phyloP scores from a whole-genome alignment of 2,329 filamentous ascomycete genomes.

The Pestalotiopsis sp. region DNA sequence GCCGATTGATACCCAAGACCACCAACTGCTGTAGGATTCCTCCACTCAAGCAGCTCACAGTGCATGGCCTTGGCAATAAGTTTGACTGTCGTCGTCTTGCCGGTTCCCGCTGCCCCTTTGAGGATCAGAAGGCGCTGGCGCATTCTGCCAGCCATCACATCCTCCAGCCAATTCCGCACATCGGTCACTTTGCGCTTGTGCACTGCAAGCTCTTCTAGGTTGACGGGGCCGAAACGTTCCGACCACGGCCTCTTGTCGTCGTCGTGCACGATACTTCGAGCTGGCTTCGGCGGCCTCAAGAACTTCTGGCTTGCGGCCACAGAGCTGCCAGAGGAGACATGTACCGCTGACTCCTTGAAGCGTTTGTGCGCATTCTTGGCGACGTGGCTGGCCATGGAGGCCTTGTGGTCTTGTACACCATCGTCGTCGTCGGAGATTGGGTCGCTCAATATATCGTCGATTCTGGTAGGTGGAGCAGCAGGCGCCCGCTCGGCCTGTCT shows the following conservation, averaged over 20 bases:
- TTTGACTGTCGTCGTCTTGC: constrained; percentile 86
- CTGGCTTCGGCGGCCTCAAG: constrained; percentile 42
- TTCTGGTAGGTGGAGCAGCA: constrained; percentile 31
- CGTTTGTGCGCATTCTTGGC: constrained; percentile 59
- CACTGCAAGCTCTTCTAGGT: constrained; percentile 83
- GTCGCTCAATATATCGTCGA: constrained; percentile 56
- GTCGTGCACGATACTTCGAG: constrained; percentile 32
- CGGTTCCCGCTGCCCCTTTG: constrained; percentile 88
- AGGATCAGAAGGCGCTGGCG: constrained; percentile 78
- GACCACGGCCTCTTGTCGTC: constrained; percentile 80
- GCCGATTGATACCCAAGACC: constrained; percentile 69
- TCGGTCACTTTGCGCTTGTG: constrained; percentile 93
- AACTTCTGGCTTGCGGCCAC: constrained; percentile 53
- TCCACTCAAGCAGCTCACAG: constrained; percentile 85
- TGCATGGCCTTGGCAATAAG: constrained; percentile 78
- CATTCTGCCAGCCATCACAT: constrained; percentile 67
- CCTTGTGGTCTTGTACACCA: constrained; percentile 53
- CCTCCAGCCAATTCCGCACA: constrained; percentile 80
- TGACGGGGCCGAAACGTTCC: constrained; percentile 76
- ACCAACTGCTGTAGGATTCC: constrained; percentile 70
- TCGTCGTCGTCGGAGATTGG: constrained; percentile 66
- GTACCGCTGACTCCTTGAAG: constrained; percentile 39
- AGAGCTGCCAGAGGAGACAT: constrained; percentile 24
- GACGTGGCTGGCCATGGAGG: constrained; percentile 56
- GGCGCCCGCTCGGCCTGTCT: constrained; percentile 58